Evolutionary conservation across 306 rosid genomes (phyloP), one percentile per base, ranked within the genome.

Genomic region (Cucurbita argyrosperma): DNA sequence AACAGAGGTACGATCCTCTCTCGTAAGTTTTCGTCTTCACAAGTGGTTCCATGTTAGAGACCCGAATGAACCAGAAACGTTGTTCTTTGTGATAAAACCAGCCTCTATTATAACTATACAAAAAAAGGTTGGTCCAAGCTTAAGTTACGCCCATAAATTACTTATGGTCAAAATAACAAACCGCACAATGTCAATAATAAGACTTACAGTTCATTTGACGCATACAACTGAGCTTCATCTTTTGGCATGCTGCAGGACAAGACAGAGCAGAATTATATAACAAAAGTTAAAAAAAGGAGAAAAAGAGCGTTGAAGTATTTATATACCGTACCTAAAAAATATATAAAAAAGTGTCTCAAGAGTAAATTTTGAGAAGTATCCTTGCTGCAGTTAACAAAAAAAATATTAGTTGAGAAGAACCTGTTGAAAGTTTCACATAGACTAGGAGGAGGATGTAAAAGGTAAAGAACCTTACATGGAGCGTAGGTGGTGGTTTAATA

Each of bases 11-110:
- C 9, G 96, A 89, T 76, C 97, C 97, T 80, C 91, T 85, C 86
- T 95, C 99, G 26, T 84, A 83, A 0, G 92, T 77, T 83, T 72
- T 79, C 23, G 96, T 89, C 83, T 91, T 89, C 18, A 88, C 97
- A 37, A 89, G 88, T 2, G 90, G 97, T 81, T 95, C 99, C 82
- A 85, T 71, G 75, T 87, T 89, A 75, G 96, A 85, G 54, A 83
- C 85, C 75, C 96, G 85, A 56, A 60, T 76, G 64, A 91, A 84
- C 97, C 99, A 95, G 30, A 82, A 69, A 13, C 88, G 88, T 56
- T 74, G 86, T 55, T 95, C 99, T 76, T 88, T 95, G 91, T 89
- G 99, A 81, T 95, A 95, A 76, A 83, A 84, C 99, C 99, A 95
- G n/a, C 92, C 86, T 83, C 89, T 87, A 15, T 84, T 87, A 76